A percentile compares a stretch with the other conserved stretches of the same genome.
Evolutionary conservation across 2,329 filamentous ascomycete genomes (phyloP).

Genomic region (Didymosphaeria variabile): DNA sequence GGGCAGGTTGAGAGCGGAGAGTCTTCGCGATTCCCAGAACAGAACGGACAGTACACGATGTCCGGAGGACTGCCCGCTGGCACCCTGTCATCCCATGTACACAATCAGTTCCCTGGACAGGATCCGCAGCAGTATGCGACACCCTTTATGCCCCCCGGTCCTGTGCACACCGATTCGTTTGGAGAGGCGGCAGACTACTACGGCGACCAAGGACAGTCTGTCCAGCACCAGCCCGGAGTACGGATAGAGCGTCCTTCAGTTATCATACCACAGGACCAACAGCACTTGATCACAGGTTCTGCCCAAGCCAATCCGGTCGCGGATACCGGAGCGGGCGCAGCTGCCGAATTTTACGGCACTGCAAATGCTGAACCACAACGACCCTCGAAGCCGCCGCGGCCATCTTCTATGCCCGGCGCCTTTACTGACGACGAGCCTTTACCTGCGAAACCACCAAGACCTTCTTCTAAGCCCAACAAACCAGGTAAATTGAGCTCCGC

Average conservation of each 20-base stretch:
- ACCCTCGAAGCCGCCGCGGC: slow-evolving; percentile 49
- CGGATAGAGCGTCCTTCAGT: slow-evolving; percentile 62
- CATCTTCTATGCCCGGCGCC: slow-evolving; percentile 46
- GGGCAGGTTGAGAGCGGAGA: slow-evolving; percentile 41
- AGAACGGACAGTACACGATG: slow-evolving; percentile 45
- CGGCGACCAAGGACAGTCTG: slow-evolving; percentile 68
- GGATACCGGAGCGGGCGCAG: slow-evolving; percentile 69
- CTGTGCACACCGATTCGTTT: slow-evolving; percentile 45
- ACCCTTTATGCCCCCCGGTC: slow-evolving; percentile 57
- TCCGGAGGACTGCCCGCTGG: slow-evolving; percentile 43
- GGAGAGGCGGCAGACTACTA: slow-evolving; percentile 70
- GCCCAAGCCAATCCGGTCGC: slow-evolving; percentile 61
- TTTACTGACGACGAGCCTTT: slow-evolving; percentile 43
- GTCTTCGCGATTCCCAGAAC: slow-evolving; percentile 48
- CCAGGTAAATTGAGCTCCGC: slow-evolving; percentile 46
- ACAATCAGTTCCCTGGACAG: slow-evolving; percentile 68
- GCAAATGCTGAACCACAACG: slow-evolving; percentile 29
- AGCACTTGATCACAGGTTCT: slow-evolving; percentile 65
- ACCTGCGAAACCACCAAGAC: slow-evolving; percentile 46
- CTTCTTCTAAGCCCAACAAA: slow-evolving; percentile 39
- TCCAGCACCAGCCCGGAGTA: slow-evolving; percentile 67
- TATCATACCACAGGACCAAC: slow-evolving; percentile 62
- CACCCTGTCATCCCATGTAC: slow-evolving; percentile 58
- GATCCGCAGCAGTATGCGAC: slow-evolving; percentile 57
- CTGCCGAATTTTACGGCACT: slow-evolving; percentile 64